Percentiles rank a stretch among this genome's conserved stretches.
Evolutionary conservation across 441 rosid genomes (phyloP).

Genomic region (Hura crepitans): DNA sequence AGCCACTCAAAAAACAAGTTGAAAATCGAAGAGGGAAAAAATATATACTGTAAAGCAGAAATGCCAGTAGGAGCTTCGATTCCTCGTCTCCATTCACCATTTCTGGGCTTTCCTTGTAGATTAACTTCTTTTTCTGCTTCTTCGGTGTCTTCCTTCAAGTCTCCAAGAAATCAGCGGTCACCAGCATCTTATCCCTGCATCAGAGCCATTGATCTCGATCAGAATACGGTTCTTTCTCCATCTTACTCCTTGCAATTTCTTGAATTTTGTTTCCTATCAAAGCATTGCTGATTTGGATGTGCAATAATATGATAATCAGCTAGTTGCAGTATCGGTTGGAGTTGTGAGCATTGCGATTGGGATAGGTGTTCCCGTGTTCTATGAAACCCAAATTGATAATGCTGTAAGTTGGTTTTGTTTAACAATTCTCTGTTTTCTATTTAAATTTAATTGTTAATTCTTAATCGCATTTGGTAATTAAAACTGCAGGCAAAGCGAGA

Average conservation of each 20-base stretch:
- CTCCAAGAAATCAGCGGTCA: constrained; percentile 37
- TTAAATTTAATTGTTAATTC: not conserved
- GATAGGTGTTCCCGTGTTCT: constrained; percentile 80
- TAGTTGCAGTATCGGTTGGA: constrained; percentile 86
- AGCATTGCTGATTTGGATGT: not conserved
- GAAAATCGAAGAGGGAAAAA: not conserved
- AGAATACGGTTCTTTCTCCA: constrained; percentile 54
- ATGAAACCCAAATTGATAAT: constrained; percentile 80
- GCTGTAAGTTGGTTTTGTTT: constrained; percentile 46
- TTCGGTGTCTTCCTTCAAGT: constrained; percentile 22
- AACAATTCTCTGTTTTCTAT: not conserved
- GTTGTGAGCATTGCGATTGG: constrained; percentile 75
- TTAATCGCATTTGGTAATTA: not conserved
- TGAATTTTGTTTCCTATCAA: not conserved
- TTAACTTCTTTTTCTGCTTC: constrained; percentile 27
- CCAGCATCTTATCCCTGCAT: constrained; percentile 55
- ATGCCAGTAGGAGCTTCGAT: constrained; percentile 49
- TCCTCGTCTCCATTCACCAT: constrained; percentile 55
- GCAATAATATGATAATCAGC: constrained; percentile 36
- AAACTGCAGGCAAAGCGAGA: constrained; percentile 67
- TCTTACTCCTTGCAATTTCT: not conserved
- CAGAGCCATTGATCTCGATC: constrained; percentile 72
- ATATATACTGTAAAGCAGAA: constrained; percentile 1
- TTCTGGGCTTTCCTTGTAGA: constrained; percentile 47
- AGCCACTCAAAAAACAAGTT: not conserved